A percentile compares a stretch with the other conserved stretches of the same genome.
Conservation (phyloP, 1,284 basidiomycete genomes). For the Polyporus tsugae region DNA sequence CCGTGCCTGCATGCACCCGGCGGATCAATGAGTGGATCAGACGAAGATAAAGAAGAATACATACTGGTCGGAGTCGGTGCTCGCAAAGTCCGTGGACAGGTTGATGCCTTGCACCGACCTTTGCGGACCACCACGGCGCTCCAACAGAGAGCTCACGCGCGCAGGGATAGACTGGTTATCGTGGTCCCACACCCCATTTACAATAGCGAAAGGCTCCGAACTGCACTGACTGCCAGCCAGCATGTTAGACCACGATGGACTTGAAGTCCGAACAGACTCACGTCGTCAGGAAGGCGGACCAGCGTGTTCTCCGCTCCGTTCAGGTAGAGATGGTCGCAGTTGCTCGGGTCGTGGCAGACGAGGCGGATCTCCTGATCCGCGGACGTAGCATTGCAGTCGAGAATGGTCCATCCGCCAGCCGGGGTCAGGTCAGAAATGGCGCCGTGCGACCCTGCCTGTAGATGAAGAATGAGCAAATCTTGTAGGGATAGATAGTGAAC, state of each 20-base stretch:
- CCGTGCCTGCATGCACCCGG: neutral
- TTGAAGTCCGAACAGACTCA: neutral
- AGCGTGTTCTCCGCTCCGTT: slow-evolving; percentile 56
- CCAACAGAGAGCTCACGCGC: slow-evolving; percentile 38
- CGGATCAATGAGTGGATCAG: neutral
- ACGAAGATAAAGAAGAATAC: slow-evolving; percentile 7
- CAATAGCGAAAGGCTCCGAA: slow-evolving; percentile 54
- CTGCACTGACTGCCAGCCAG: slow-evolving; percentile 49
- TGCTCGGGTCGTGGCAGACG: slow-evolving; percentile 49
- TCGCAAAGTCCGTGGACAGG: slow-evolving; percentile 51
- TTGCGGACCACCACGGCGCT: slow-evolving; percentile 42
- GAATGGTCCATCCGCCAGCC: slow-evolving; percentile 60
- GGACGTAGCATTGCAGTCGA: slow-evolving; percentile 50
- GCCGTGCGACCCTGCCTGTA: slow-evolving; percentile 41
- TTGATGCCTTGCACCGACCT: slow-evolving; percentile 49
- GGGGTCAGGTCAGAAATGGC: slow-evolving; percentile 60
- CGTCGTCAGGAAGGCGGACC: slow-evolving; percentile 51
- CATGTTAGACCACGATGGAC: neutral
- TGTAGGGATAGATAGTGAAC: slow-evolving; percentile 16
- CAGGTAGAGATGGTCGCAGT: slow-evolving; percentile 54
- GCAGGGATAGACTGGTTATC: slow-evolving; percentile 52
- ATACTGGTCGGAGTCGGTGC: slow-evolving; percentile 43
- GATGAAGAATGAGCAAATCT: slow-evolving; percentile 4
- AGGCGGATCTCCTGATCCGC: slow-evolving; percentile 54
- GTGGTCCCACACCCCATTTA: slow-evolving; percentile 49